phyloP scores from a whole-genome alignment of 129 eudicot species.

The Oenanthe sinensis region DNA sequence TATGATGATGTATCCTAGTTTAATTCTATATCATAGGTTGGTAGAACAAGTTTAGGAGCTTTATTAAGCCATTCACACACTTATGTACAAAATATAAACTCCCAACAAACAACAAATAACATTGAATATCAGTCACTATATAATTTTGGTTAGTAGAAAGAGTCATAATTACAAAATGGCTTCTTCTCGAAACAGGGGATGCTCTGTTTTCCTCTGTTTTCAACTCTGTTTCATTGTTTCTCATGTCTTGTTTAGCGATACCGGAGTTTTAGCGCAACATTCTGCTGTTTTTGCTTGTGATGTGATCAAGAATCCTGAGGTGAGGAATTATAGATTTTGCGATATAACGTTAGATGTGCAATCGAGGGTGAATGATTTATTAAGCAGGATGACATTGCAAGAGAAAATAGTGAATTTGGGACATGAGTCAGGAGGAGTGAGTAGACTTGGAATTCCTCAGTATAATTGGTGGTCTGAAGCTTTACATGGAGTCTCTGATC shows the following conservation, averaged over 20 bases:
- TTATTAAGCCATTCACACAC: neutral
- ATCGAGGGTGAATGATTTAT: slow-evolving; percentile 54
- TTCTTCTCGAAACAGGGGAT: neutral
- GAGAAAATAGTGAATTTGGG: slow-evolving; percentile 62
- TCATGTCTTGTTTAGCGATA: slow-evolving; percentile 1
- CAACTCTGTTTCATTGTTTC: neutral
- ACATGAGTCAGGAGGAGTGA: slow-evolving; percentile 36
- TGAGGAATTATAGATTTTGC: slow-evolving; percentile 50
- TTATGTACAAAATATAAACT: neutral
- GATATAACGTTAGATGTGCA: slow-evolving; percentile 33
- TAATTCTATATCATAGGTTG: neutral
- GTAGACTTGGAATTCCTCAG: slow-evolving; percentile 68
- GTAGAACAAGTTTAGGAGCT: neutral
- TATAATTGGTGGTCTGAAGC: slow-evolving; percentile 99
- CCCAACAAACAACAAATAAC: slow-evolving; percentile 2
- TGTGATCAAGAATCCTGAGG: slow-evolving; percentile 25
- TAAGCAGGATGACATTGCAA: slow-evolving; percentile 51
- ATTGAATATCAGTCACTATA: neutral
- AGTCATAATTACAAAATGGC: slow-evolving; percentile 4
- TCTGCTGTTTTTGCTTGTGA: slow-evolving; percentile 69
- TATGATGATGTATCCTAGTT: neutral
- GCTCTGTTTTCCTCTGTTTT: slow-evolving; percentile 5
- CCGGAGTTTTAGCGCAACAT: slow-evolving; percentile 19
- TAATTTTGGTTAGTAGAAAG: neutral
- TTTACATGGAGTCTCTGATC: slow-evolving; percentile 66